Percentiles rank a stretch among this genome's conserved stretches.
phyloP scores from a whole-genome alignment of 257 asterid genomes.

The Scutellaria galericulata region DNA sequence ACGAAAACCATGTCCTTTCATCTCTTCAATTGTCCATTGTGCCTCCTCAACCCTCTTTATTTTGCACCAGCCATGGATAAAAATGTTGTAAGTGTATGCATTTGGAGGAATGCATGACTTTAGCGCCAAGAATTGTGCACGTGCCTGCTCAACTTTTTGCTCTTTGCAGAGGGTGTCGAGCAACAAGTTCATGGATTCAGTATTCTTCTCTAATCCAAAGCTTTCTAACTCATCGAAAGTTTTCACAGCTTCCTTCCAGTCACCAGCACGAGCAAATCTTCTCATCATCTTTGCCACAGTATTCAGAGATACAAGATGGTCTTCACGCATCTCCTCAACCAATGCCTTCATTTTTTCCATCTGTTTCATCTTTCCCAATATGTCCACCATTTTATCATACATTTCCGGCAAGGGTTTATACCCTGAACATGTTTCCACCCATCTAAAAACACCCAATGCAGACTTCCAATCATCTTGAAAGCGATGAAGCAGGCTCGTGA shows the following conservation, averaged over 20 bases:
- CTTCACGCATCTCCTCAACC: slow-evolving; percentile 55
- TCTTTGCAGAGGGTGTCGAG: slow-evolving; percentile 86
- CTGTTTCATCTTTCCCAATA: slow-evolving; percentile 77
- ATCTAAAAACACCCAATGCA: slow-evolving; percentile 77
- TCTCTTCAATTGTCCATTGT: slow-evolving; percentile 88
- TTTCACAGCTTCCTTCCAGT: slow-evolving; percentile 74
- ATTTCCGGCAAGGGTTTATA: slow-evolving; percentile 57
- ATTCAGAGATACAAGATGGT: slow-evolving; percentile 50
- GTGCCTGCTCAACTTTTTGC: slow-evolving; percentile 67
- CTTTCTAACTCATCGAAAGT: slow-evolving; percentile 63
- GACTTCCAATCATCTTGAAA: slow-evolving; percentile 91
- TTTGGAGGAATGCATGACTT: slow-evolving; percentile 68
- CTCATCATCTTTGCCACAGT: slow-evolving; percentile 79
- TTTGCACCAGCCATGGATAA: slow-evolving; percentile 92
- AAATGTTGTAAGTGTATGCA: slow-evolving; percentile 75
- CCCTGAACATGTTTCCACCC: slow-evolving; percentile 62
- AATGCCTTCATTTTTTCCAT: slow-evolving; percentile 69
- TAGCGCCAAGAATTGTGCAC: slow-evolving; percentile 61
- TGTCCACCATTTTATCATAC: slow-evolving; percentile 78
- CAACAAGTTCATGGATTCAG: slow-evolving; percentile 74
- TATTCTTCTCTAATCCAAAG: slow-evolving; percentile 66
- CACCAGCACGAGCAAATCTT: slow-evolving; percentile 77
- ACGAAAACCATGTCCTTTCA: slow-evolving; percentile 71
- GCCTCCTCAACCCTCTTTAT: slow-evolving; percentile 84
- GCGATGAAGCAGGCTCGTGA: slow-evolving; percentile 60